Conservation (phyloP, 768 basidiomycete genomes). For the Tylopilus rubrobrunneus region DNA sequence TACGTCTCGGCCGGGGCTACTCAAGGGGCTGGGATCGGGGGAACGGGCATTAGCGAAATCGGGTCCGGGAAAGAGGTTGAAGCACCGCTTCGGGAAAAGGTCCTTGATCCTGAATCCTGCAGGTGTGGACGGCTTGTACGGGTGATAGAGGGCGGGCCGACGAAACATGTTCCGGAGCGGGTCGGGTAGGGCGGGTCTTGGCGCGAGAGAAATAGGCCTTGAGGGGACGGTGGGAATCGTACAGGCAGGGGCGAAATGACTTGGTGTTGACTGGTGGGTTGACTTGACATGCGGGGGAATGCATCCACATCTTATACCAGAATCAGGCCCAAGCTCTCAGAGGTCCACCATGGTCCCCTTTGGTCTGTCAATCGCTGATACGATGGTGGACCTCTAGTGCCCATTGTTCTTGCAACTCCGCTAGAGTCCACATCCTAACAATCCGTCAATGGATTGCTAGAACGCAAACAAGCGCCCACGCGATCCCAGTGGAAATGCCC, state of each 20-base stretch:
- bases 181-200: neutral
- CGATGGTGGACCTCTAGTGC: neutral
- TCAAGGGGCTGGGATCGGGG: constrained; percentile 14
- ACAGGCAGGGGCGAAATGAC: neutral
- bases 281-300: neutral
- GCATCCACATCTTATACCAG: constrained; percentile 17
- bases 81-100: constrained; percentile 16
- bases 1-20: constrained; percentile 11
- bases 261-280: neutral
- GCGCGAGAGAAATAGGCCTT: neutral
- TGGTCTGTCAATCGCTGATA: neutral
- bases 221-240: neutral
- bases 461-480: constrained; percentile 9
- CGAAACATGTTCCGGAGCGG: constrained; percentile 17
- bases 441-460: neutral
- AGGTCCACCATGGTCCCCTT: constrained; percentile 9
- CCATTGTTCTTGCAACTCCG: constrained; percentile 18
- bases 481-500: neutral
- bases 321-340: neutral
- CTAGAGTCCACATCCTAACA: constrained; percentile 3
- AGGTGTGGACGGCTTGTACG: constrained; percentile 14
- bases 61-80: constrained; percentile 17
- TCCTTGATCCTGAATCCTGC: constrained; percentile 26
- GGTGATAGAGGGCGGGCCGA: constrained; percentile 10
- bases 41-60: constrained; percentile 10